Base-by-base conservation (phyloP, 164 flowering plant genomes). In the Warburgia ugandensis region DNA sequence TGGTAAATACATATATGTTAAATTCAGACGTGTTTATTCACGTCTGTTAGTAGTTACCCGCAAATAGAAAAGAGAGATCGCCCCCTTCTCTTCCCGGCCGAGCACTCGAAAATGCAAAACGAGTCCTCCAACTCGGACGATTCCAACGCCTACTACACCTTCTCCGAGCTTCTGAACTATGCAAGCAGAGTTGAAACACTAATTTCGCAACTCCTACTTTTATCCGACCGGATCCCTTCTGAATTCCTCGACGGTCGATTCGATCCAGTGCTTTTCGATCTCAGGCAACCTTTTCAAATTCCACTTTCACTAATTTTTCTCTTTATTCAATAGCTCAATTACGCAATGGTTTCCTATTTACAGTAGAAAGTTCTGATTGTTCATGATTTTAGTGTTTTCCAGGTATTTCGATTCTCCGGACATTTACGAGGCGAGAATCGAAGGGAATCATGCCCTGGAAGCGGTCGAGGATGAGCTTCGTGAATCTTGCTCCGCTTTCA, bases 231-330 rank as follows among this genome's bases (percentile, higher is more conserved):
- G 26, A 51, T 65, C 36, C 69, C 69, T 45, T 29, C 42, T 6
- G 42, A 56, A 16, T 66, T 66, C 43, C 35, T 36, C 28, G 62
- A 66, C 47, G 54, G 45, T 26, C 65, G 58, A 14, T 60, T 41
- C 37, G 58, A 66, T 45, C 54, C 69, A 9, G 61, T 66, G 14
- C 65, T 66, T 31, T 60, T 66, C 50, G 65, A 66, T 55, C 61
- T 66, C 58, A 61, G 55, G 69, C 51, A 21, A 50, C 31, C 35
- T 29, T 16, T 35, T 32, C 11, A 20, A 2, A 16, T 19, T 36
- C 23, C 35, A 7, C 8, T n/a, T n/a, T n/a, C n/a, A n/a, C n/a
- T n/a, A n/a, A n/a, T n/a, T n/a, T n/a, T n/a, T n/a, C n/a, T n/a
- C n/a, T n/a, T n/a, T n/a, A n/a, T n/a, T n/a, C n/a, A n/a, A n/a